phyloP scores from a whole-genome alignment of 768 basidiomycete genomes.

The Suillus discolor region DNA sequence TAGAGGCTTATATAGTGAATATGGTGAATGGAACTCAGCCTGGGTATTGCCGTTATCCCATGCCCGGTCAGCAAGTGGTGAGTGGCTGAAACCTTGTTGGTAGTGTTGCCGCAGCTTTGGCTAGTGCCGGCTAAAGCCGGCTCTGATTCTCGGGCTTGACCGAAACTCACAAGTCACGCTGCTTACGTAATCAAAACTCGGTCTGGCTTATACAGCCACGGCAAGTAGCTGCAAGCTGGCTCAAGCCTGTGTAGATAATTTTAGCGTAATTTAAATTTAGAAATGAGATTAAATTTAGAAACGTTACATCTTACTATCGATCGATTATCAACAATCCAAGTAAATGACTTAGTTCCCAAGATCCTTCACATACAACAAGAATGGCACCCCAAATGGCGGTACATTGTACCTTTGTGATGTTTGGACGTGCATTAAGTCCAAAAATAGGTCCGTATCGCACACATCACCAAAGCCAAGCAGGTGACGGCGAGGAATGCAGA shows the following conservation, averaged over 20 bases:
- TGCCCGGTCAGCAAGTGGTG: too few relatives aligned
- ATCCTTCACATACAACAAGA: too few relatives aligned
- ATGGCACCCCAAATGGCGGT: too few relatives aligned
- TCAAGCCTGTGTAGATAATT: not conserved
- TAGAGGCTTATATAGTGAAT: too few relatives aligned
- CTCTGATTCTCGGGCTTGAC: not conserved
- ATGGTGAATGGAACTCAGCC: too few relatives aligned
- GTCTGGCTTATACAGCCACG: not conserved
- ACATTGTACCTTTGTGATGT: too few relatives aligned
- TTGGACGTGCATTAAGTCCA: too few relatives aligned
- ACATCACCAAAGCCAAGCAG: not conserved
- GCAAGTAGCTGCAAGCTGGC: not conserved
- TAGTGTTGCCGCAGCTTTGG: not conserved
- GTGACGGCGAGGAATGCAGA: not conserved
- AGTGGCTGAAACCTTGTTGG: too few relatives aligned
- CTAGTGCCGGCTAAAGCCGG: not conserved
- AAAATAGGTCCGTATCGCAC: too few relatives aligned
- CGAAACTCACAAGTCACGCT: not conserved
- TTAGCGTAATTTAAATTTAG: not conserved
- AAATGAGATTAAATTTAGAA: not conserved
- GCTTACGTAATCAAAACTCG: not conserved
- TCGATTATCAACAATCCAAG: not conserved
- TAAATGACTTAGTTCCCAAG: not conserved
- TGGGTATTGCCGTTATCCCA: too few relatives aligned
- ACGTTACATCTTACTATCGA: not conserved